phyloP scores from a whole-genome alignment of 495 filamentous ascomycete species.

The Clavariopsis aquatica region DNA sequence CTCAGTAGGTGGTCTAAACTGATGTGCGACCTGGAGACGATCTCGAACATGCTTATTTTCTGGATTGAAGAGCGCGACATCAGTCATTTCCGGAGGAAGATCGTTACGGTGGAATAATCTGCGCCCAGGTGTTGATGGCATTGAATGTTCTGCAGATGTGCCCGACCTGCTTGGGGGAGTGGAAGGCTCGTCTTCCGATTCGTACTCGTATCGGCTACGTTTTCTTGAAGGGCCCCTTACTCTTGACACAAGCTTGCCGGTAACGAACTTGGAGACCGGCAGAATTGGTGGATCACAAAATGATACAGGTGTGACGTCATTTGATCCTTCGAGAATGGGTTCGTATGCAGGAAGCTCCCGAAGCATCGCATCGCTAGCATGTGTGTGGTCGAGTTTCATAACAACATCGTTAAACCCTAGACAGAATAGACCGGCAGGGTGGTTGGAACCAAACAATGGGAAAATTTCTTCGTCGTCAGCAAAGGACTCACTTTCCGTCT shows the following conservation, averaged over 20 bases:
- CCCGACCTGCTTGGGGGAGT: conserved; percentile 33
- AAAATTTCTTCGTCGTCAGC: conserved; percentile 31
- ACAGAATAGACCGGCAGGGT: conserved; percentile 79
- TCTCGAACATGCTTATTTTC: conserved; percentile 90
- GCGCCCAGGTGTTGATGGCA: conserved; percentile 34
- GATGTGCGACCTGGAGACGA: conserved; percentile 85
- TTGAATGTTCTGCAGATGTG: conserved; percentile 35
- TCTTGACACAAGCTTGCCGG: conserved; percentile 73
- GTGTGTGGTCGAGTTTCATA: conserved; percentile 73
- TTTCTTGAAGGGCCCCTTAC: conserved; percentile 70
- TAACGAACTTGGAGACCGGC: conserved; percentile 82
- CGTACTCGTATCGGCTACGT: conserved; percentile 76
- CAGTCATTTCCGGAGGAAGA: conserved; percentile 68
- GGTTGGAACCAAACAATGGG: conserved; percentile 21
- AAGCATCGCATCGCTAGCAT: conserved; percentile 78
- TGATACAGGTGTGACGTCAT: conserved; percentile 21
- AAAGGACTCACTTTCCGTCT: conserved; percentile 42
- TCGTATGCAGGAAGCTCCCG: conserved; percentile 79
- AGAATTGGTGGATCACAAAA: conserved; percentile 67
- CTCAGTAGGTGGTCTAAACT: conserved; percentile 90
- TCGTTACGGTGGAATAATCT: conserved; percentile 46
- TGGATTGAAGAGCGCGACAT: conserved; percentile 83
- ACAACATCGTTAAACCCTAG: conserved; percentile 78
- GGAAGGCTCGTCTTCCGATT: conserved; percentile 65
- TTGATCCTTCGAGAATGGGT: conserved; percentile 44